These are phyloP conservation scores for Chlorokybus atmophyticus DNA, from an alignment of 139 green algal genomes.

Conservation along the genomic window DNA sequence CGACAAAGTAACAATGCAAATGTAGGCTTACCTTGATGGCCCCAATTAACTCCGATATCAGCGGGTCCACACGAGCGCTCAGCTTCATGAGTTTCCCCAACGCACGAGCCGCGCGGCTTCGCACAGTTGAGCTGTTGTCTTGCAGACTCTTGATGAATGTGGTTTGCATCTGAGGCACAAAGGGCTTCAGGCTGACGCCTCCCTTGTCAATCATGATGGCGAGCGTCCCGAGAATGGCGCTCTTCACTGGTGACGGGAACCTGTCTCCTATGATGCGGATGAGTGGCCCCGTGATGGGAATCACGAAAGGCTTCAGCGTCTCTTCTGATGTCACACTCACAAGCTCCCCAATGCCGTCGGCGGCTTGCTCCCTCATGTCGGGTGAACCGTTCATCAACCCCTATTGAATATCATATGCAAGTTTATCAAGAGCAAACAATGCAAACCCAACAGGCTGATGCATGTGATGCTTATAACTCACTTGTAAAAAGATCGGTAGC, in stretches of 20 bases:
- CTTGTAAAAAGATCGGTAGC: slow-evolving; percentile 86
- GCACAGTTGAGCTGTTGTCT: slow-evolving; percentile 38
- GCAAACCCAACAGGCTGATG: not conserved
- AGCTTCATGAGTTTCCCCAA: slow-evolving; percentile 16
- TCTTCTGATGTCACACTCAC: slow-evolving; percentile 60
- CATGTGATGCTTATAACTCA: not conserved
- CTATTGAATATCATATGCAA: slow-evolving; percentile 4
- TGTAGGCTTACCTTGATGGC: slow-evolving; percentile 11
- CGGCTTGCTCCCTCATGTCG: slow-evolving; percentile 56
- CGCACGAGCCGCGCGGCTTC: slow-evolving; percentile 14
- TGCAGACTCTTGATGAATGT: slow-evolving; percentile 93
- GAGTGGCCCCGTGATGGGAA: slow-evolving; percentile 77
- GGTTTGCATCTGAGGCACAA: slow-evolving; percentile 95
- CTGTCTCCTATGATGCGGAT: slow-evolving; percentile 89
- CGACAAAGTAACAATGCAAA: not conserved
- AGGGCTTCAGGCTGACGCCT: slow-evolving; percentile 76
- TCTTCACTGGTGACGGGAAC: slow-evolving; percentile 56
- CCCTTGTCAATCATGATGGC: slow-evolving; percentile 69
- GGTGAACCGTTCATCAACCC: slow-evolving; percentile 23
- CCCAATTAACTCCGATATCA: slow-evolving; percentile 15
- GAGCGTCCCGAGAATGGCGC: slow-evolving; percentile 77
- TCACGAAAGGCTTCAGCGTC: slow-evolving; percentile 73
- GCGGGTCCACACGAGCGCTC: slow-evolving; percentile 19
- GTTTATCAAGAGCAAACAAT: not conserved
- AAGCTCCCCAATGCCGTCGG: slow-evolving; percentile 79